Conservation (phyloP, 179 eudicot genomes). For the Spergularia azorica region DNA sequence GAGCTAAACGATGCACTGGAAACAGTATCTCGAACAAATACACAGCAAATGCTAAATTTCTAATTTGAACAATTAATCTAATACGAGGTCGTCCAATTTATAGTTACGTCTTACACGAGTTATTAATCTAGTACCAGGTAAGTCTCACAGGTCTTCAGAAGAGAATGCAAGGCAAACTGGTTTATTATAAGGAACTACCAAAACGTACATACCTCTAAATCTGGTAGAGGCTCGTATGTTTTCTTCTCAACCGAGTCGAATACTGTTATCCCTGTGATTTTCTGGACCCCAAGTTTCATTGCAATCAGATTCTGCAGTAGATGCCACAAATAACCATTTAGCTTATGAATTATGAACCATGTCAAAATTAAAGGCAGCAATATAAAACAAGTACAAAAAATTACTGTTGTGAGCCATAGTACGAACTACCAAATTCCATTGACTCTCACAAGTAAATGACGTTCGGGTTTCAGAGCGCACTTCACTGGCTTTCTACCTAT, state of each 20-base stretch:
- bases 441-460: conserved; percentile 1
- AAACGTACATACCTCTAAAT: conserved; percentile 69
- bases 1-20: background rate
- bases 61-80: background rate
- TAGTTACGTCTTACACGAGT: background rate
- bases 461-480: conserved; percentile 11
- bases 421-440: background rate
- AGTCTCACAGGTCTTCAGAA: background rate
- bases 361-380: no score
- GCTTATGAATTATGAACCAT: no score
- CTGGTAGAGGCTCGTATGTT: conserved; percentile 73
- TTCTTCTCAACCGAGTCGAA: conserved; percentile 84
- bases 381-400: background rate
- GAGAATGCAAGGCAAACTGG: background rate
- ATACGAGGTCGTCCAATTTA: background rate
- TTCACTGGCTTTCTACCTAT: background rate
- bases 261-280: conserved; percentile 85
- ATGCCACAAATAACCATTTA: conserved; percentile 7
- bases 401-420: background rate
- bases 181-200: background rate
- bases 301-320: conserved; percentile 85
- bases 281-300: conserved; percentile 82
- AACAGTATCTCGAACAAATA: background rate
- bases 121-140: background rate
- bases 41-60: background rate